Evolutionary conservation across 108 stramenopile genomes (phyloP).

Genomic region (Aurantiochytrium sp.): DNA sequence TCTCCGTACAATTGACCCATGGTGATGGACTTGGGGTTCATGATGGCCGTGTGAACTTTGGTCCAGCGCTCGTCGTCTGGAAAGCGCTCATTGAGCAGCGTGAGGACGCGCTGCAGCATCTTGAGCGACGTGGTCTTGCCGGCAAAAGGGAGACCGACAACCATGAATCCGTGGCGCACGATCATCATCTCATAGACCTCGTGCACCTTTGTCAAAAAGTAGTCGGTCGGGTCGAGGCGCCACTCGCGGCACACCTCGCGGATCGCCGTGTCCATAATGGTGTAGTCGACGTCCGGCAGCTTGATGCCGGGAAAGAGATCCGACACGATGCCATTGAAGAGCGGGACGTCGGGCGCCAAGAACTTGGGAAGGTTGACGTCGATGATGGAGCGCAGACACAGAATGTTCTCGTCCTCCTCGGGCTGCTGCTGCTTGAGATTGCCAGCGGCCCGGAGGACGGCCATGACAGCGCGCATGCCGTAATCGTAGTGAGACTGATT

Average conservation of each 20-base stretch:
- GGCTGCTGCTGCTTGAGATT: slow-evolving; percentile 61
- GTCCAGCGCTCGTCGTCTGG: slow-evolving; percentile 59
- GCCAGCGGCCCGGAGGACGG: slow-evolving; percentile 67
- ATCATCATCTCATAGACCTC: slow-evolving; percentile 66
- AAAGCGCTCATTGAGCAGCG: slow-evolving; percentile 33
- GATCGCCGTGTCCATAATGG: slow-evolving; percentile 44
- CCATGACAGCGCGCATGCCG: slow-evolving; percentile 71
- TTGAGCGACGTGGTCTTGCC: slow-evolving; percentile 61
- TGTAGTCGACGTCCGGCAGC: slow-evolving; percentile 55
- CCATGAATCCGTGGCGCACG: slow-evolving; percentile 62
- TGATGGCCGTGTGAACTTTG: slow-evolving; percentile 55
- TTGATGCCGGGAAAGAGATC: slow-evolving; percentile 63
- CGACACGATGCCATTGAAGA: slow-evolving; percentile 61
- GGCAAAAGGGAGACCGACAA: slow-evolving; percentile 62
- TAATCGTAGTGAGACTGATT: slow-evolving; percentile 71
- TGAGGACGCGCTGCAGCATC: slow-evolving; percentile 52
- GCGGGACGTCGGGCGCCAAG: slow-evolving; percentile 60
- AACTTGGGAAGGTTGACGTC: slow-evolving; percentile 66
- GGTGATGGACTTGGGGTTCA: slow-evolving; percentile 64
- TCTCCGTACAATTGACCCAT: slow-evolving; percentile 67
- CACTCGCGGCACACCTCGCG: slow-evolving; percentile 38
- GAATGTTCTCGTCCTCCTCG: slow-evolving; percentile 45
- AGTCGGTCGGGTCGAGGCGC: slow-evolving; percentile 43
- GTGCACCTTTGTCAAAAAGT: slow-evolving; percentile 51
- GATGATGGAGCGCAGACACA: slow-evolving; percentile 60